These are phyloP conservation scores for Bertia moriformis DNA, from an alignment of 2,329 filamentous ascomycete species.

Conservation along the genomic window DNA sequence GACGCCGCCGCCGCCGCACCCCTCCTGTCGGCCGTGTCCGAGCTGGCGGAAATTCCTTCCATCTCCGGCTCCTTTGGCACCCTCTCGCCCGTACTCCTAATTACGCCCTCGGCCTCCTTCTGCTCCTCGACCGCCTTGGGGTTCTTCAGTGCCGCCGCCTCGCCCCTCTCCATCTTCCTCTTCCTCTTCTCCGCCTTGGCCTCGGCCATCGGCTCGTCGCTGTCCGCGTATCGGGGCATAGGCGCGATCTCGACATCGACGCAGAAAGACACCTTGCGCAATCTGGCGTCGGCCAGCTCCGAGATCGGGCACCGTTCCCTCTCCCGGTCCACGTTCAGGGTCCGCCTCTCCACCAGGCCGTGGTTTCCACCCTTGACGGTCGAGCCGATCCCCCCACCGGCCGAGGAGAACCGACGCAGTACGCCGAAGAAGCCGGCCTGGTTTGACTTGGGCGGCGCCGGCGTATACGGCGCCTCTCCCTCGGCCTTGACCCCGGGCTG, in stretches of 20 bases:
- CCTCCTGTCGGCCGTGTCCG: too few relatives aligned
- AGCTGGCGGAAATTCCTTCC: slow-evolving; percentile 9
- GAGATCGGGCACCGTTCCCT: slow-evolving; percentile 66
- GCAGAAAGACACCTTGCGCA: slow-evolving; percentile 82
- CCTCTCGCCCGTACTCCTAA: too few relatives aligned
- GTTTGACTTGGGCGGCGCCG: too few relatives aligned
- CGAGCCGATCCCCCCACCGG: slow-evolving; percentile 32
- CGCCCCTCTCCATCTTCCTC: slow-evolving; percentile 54
- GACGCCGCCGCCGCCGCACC: slow-evolving; percentile 10
- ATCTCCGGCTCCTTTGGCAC: not conserved
- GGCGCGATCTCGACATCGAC: slow-evolving; percentile 96
- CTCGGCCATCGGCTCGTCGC: slow-evolving; percentile 25
- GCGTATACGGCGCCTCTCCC: too few relatives aligned
- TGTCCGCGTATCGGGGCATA: slow-evolving; percentile 62
- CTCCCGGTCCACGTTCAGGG: slow-evolving; percentile 73
- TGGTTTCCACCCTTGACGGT: slow-evolving; percentile 22
- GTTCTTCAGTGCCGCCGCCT: slow-evolving; percentile 71
- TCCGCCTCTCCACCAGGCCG: slow-evolving; percentile 38
- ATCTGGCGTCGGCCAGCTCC: slow-evolving; percentile 66
- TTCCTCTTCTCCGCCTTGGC: slow-evolving; percentile 36
- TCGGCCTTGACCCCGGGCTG: too few relatives aligned
- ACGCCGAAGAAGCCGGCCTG: not conserved
- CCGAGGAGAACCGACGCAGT: slow-evolving; percentile 45
- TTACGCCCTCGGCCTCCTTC: too few relatives aligned
- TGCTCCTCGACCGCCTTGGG: slow-evolving; percentile 78